Evolutionary conservation across 768 basidiomycete genomes (phyloP).

Genomic region (Agrocybe pediades): DNA sequence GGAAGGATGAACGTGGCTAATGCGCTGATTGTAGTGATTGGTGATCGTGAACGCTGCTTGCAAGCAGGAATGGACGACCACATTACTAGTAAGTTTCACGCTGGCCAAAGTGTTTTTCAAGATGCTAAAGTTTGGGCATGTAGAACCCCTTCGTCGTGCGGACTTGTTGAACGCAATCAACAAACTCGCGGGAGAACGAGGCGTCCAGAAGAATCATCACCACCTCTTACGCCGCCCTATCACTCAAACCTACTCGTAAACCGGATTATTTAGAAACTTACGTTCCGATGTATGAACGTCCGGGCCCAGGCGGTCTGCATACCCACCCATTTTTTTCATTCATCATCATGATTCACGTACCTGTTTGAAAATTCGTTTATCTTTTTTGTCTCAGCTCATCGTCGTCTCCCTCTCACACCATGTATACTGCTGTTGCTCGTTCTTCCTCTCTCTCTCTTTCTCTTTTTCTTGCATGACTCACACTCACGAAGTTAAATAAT

Average conservation of each 20-base stretch:
- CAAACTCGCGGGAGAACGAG: conserved; percentile 72
- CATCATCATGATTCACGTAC: neutral
- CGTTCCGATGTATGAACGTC: neutral
- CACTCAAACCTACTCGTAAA: conserved; percentile 23
- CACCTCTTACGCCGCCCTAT: conserved; percentile 32
- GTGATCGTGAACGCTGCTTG: conserved; percentile 53
- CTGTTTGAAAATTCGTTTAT: neutral
- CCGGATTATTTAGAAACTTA: neutral
- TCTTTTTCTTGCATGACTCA: neutral
- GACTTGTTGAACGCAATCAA: conserved; percentile 83
- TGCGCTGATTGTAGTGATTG: conserved; percentile 66
- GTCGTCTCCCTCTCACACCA: neutral
- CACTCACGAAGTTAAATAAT: neutral
- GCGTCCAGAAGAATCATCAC: conserved; percentile 39
- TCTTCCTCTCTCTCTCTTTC: neutral
- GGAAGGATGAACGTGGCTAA: conserved; percentile 6
- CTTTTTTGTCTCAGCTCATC: neutral
- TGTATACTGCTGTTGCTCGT: neutral
- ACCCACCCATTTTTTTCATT: conserved; percentile 1
- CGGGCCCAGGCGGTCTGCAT: conserved; percentile 10
- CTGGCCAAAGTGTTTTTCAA: neutral
- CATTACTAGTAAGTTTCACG: conserved; percentile 65
- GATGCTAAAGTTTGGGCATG: conserved; percentile 2
- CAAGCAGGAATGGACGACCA: conserved; percentile 71
- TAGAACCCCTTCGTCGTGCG: conserved; percentile 78